These are phyloP conservation scores for Saccharomyces hybrid DNA, from an alignment of 1,139 yeast species.

Conservation along the genomic window DNA sequence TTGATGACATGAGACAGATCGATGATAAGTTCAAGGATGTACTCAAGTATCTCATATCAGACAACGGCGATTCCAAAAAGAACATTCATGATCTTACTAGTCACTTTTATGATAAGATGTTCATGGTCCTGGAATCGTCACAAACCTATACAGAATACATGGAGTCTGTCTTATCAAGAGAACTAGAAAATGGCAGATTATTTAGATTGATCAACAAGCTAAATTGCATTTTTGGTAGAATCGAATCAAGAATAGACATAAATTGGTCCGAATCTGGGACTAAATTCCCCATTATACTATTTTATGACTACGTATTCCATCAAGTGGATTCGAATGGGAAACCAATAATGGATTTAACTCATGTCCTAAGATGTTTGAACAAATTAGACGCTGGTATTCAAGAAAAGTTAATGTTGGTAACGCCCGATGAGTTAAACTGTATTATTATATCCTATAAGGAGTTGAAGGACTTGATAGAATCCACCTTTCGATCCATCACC, in stretches of 20 bases:
- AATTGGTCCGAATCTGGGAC: constrained; percentile 75
- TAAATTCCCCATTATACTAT: constrained; percentile 65
- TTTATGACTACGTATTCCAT: constrained; percentile 80
- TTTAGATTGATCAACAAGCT: constrained; percentile 77
- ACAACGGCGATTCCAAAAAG: constrained; percentile 26
- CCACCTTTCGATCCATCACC: constrained; percentile 57
- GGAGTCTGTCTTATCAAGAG: constrained; percentile 61
- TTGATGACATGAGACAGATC: constrained; percentile 26
- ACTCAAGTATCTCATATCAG: constrained; percentile 32
- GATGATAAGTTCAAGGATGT: constrained; percentile 33
- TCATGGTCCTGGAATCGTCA: constrained; percentile 45
- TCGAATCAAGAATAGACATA: constrained; percentile 49
- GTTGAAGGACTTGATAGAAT: constrained; percentile 64
- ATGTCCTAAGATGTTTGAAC: constrained; percentile 71
- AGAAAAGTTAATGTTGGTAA: constrained; percentile 70
- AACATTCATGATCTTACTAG: constrained; percentile 18
- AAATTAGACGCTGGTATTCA: constrained; percentile 90
- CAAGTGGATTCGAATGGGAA: constrained; percentile 69
- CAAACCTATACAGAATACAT: constrained; percentile 54
- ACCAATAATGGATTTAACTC: constrained; percentile 75
- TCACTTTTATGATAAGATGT: constrained; percentile 30
- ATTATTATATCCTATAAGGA: constrained; percentile 74
- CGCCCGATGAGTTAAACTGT: constrained; percentile 77
- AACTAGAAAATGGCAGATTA: constrained; percentile 81
- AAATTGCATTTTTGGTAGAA: constrained; percentile 70